A percentile compares a stretch with the other conserved stretches of the same genome.
phyloP scores from a whole-genome alignment of 2,329 filamentous ascomycete genomes.

The Polytolypa hystricis region DNA sequence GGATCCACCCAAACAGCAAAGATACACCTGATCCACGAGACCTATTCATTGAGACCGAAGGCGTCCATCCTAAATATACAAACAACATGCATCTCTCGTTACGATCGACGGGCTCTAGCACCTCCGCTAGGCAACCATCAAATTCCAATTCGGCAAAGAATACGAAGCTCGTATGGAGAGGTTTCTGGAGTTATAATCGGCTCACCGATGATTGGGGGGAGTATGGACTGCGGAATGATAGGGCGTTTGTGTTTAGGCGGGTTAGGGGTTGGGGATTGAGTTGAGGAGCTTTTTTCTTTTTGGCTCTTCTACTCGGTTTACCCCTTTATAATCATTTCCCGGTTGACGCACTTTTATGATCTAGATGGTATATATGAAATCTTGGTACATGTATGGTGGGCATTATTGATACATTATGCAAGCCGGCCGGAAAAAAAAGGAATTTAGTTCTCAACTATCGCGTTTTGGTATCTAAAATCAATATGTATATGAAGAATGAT shows the following conservation, averaged over 20 bases:
- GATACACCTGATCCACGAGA: slow-evolving; percentile 39
- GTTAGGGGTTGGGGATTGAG: slow-evolving; percentile 48
- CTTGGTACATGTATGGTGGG: too few relatives aligned
- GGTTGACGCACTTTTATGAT: too few relatives aligned
- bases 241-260: slow-evolving; percentile 50
- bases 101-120: slow-evolving; percentile 43
- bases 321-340: too few relatives aligned
- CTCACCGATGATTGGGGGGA: slow-evolving; percentile 83
- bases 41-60: slow-evolving; percentile 76
- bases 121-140: slow-evolving; percentile 25
- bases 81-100: slow-evolving; percentile 73
- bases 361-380: too few relatives aligned
- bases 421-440: too few relatives aligned
- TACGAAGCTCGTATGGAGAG: slow-evolving; percentile 79
- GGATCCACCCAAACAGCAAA: slow-evolving; percentile 6
- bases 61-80: slow-evolving; percentile 64
- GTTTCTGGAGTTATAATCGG: slow-evolving; percentile 83
- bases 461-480: too few relatives aligned
- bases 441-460: too few relatives aligned
- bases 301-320: too few relatives aligned
- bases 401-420: too few relatives aligned
- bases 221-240: slow-evolving; percentile 57
- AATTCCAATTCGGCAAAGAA: slow-evolving; percentile 49
- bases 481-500: too few relatives aligned
- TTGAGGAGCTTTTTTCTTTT: too few relatives aligned